These are phyloP conservation scores for Grigorovia yakushimaensis DNA, from an alignment of 805 yeast genomes.

Conservation along the genomic window DNA sequence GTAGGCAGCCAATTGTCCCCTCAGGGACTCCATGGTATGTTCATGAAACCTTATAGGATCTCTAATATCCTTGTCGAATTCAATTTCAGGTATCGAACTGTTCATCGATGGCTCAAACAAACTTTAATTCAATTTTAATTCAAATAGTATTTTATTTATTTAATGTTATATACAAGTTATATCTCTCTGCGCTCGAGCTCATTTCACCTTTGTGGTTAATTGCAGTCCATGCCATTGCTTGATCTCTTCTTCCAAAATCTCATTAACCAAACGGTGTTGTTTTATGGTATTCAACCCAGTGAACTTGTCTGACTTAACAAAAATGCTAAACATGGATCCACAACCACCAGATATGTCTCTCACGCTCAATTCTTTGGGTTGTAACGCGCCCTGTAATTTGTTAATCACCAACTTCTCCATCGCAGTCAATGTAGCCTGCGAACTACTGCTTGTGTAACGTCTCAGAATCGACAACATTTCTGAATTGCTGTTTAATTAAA, in stretches of 20 bases:
- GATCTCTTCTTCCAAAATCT: conserved; percentile 72
- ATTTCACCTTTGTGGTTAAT: conserved; percentile 47
- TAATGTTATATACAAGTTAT: not conserved
- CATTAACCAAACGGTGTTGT: conserved; percentile 87
- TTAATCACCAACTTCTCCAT: conserved; percentile 55
- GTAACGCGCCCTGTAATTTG: conserved; percentile 43
- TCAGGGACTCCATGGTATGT: conserved; percentile 12
- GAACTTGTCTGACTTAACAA: conserved; percentile 61
- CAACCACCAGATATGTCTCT: conserved; percentile 90
- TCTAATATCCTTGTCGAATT: not conserved
- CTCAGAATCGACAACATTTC: not conserved
- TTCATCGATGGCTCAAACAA: too few species aligned
- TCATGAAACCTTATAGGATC: not conserved
- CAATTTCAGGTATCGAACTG: not conserved
- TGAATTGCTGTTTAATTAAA: too few species aligned
- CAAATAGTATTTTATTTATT: not conserved
- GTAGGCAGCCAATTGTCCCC: conserved; percentile 34
- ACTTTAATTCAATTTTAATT: not conserved
- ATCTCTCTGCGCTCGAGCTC: too few species aligned
- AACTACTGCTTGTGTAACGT: not conserved
- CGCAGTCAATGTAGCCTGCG: too few species aligned
- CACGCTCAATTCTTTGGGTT: conserved; percentile 57
- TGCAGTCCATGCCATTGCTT: conserved; percentile 93
- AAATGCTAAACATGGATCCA: conserved; percentile 94
- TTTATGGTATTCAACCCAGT: conserved; percentile 76